These are phyloP conservation scores for Euphrasia arctica DNA, from an alignment of 305 asterid species.

Conservation along the genomic window DNA sequence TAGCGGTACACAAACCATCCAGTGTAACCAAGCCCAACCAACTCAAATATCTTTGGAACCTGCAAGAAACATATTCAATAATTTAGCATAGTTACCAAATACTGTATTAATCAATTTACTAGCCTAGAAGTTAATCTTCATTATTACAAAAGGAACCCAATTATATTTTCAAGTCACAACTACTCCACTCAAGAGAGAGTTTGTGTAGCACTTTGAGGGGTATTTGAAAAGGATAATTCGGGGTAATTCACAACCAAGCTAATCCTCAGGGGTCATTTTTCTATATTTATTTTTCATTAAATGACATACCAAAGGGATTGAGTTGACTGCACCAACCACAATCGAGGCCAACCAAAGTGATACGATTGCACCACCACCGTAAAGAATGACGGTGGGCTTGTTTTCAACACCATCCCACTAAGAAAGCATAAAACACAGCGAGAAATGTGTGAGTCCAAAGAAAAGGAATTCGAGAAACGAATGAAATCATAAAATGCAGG, in stretches of 20 bases:
- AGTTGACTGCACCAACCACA: conserved; percentile 83
- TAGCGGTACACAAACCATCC: conserved; percentile 99
- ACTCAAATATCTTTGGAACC: conserved; percentile 96
- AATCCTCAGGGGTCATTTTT: too few relatives aligned
- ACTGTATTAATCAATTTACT: too few relatives aligned
- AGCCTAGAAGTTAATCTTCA: not conserved
- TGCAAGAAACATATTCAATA: conserved; percentile 24
- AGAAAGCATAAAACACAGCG: not conserved
- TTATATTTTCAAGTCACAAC: too few relatives aligned
- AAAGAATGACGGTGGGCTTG: conserved; percentile 71
- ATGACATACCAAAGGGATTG: conserved; percentile 84
- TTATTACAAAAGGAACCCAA: not conserved
- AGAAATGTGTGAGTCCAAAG: too few relatives aligned
- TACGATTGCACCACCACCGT: conserved; percentile 87
- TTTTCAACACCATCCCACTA: conserved; percentile 66
- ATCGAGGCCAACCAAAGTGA: conserved; percentile 79
- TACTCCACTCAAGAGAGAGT: too few relatives aligned
- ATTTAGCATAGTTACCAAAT: not conserved
- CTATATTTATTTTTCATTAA: not conserved
- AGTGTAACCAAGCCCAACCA: conserved; percentile 94
- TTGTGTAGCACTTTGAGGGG: too few relatives aligned
- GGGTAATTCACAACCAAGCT: too few relatives aligned
- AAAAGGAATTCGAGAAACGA: too few relatives aligned
- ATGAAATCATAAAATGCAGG: too few relatives aligned
- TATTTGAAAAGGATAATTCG: not conserved